These are phyloP conservation scores for Colletotrichum aenigma DNA, from an alignment of 2,329 filamentous ascomycete genomes.

Conservation along the genomic window DNA sequence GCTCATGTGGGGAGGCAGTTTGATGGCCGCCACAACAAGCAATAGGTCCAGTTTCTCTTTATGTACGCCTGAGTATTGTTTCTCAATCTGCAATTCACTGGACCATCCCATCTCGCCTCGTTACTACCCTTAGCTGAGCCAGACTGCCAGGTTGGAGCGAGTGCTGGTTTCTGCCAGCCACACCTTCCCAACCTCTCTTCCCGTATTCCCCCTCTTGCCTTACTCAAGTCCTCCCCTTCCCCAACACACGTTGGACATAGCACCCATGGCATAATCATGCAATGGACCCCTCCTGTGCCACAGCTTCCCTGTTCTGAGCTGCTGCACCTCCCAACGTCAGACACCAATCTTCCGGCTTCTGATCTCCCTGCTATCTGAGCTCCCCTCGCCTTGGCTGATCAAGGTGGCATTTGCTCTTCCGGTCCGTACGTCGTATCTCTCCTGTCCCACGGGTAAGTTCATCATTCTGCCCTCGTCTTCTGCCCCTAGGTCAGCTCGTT, in stretches of 20 bases:
- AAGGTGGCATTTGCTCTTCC: neutral
- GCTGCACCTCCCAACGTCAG: slow-evolving; percentile 3
- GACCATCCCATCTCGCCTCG: neutral
- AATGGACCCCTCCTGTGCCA: slow-evolving; percentile 15
- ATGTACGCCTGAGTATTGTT: neutral
- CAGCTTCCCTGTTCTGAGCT: slow-evolving; percentile 18
- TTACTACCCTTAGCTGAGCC: neutral
- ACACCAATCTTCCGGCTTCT: neutral
- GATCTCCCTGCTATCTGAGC: slow-evolving; percentile 12
- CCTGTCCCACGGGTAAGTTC: neutral
- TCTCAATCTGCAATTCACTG: neutral
- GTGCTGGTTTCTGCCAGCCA: neutral
- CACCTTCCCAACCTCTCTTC: neutral
- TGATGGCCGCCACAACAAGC: neutral
- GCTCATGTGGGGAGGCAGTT: neutral
- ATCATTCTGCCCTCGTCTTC: neutral
- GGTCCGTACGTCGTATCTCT: neutral
- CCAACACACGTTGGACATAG: neutral
- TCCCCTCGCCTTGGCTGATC: neutral
- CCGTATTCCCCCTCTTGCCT: neutral
- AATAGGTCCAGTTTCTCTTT: neutral
- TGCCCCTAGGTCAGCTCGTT: neutral
- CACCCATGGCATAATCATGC: slow-evolving; percentile 11
- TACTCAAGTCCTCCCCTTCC: neutral
- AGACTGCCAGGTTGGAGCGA: neutral